A percentile compares a stretch with the other conserved stretches of the same genome.
These are phyloP conservation scores for Fonsecaea nubica DNA, from an alignment of 2,329 filamentous ascomycete species.

Conservation along the genomic window DNA sequence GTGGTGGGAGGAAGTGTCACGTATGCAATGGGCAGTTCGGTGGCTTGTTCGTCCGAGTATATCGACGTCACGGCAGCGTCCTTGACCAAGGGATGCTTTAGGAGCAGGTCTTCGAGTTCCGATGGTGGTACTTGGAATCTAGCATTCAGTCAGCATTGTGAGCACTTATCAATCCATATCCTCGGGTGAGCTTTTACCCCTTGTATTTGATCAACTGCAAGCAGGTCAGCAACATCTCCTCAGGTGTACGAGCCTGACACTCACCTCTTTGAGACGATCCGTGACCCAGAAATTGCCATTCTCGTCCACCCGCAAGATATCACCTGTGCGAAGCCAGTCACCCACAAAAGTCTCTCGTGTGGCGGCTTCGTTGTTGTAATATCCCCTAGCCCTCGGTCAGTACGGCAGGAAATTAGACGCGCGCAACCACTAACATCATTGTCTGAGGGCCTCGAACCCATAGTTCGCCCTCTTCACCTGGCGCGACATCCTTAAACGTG, in stretches of 20 bases:
- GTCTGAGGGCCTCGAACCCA: conserved; percentile 81
- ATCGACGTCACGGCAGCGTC: conserved; percentile 58
- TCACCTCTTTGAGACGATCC: conserved; percentile 71
- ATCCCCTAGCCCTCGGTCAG: conserved; percentile 64
- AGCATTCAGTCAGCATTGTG: not conserved
- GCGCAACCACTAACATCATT: conserved; percentile 45
- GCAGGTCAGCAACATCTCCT: not conserved
- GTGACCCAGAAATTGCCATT: conserved; percentile 83
- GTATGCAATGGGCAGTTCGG: conserved; percentile 52
- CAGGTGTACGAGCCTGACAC: not conserved
- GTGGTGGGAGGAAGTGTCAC: conserved; percentile 63
- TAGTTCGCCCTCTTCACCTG: conserved; percentile 54
- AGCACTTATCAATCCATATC: not conserved
- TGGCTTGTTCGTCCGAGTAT: conserved; percentile 42
- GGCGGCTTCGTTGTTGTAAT: conserved; percentile 73
- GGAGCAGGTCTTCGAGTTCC: conserved; percentile 56
- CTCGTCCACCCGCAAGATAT: conserved; percentile 66
- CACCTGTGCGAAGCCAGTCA: conserved; percentile 65
- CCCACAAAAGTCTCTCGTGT: conserved; percentile 72
- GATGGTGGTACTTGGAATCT: conserved; percentile 55
- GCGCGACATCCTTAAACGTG: conserved; percentile 25
- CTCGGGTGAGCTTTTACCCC: conserved; percentile 39
- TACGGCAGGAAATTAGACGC: not conserved
- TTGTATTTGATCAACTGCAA: conserved; percentile 55
- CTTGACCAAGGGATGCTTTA: conserved; percentile 52